Evolutionary conservation across 352 stramenopile species (phyloP).

Genomic region (Globisporangium emineosum): DNA sequence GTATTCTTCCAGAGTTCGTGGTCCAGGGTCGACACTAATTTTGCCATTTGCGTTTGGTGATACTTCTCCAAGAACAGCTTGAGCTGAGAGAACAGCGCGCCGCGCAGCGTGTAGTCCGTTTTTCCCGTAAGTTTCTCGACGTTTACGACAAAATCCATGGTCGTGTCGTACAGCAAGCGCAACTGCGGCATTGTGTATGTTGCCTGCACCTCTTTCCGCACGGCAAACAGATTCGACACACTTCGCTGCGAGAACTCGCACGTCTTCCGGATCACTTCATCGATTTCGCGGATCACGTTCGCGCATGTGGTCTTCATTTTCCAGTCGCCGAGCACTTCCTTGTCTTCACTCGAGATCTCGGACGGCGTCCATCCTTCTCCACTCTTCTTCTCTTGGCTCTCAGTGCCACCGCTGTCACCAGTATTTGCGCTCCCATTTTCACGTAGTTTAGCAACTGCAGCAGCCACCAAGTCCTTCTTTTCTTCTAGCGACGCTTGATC

Average conservation of each 20-base stretch:
- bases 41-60: slow-evolving; percentile 90
- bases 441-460: not conserved
- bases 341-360: slow-evolving; percentile 39
- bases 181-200: slow-evolving; percentile 92
- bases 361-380: slow-evolving; percentile 37
- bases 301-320: slow-evolving; percentile 69
- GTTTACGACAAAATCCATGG: slow-evolving; percentile 90
- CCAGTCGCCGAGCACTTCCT: slow-evolving; percentile 64
- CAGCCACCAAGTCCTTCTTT: slow-evolving; percentile 21
- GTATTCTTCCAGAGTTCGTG: slow-evolving; percentile 94
- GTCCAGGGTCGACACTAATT: slow-evolving; percentile 93
- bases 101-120: slow-evolving; percentile 91
- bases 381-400: slow-evolving; percentile 14
- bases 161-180: slow-evolving; percentile 93
- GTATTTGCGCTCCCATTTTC: not conserved
- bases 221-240: slow-evolving; percentile 83
- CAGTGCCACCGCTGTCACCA: not conserved
- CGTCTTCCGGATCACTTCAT: slow-evolving; percentile 81
- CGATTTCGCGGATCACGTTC: slow-evolving; percentile 80
- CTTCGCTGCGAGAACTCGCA: slow-evolving; percentile 87
- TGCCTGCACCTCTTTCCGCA: slow-evolving; percentile 85
- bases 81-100: slow-evolving; percentile 91
- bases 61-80: slow-evolving; percentile 96
- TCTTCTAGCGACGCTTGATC: slow-evolving; percentile 42
- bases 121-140: slow-evolving; percentile 90